These are phyloP conservation scores for Paragyromitra xinjiangensis DNA, from an alignment of 495 filamentous ascomycete genomes.

Conservation along the genomic window DNA sequence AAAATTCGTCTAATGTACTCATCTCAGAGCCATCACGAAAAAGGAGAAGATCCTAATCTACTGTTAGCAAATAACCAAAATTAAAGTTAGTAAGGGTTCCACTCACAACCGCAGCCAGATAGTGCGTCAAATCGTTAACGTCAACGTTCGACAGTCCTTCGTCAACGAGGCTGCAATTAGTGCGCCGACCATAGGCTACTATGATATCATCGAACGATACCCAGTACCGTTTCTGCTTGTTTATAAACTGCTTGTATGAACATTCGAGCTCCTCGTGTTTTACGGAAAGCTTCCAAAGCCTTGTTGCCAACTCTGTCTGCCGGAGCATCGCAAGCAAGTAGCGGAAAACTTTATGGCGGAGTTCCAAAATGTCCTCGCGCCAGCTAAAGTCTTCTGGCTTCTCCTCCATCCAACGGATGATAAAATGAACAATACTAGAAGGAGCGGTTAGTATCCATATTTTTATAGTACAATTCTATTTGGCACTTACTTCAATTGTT, in stretches of 20 bases:
- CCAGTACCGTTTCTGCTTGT: conserved; percentile 43
- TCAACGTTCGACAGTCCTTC: conserved; percentile 30
- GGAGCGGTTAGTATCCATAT: conserved; percentile 5
- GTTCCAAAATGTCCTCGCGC: conserved; percentile 23
- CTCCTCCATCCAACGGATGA: conserved; percentile 46
- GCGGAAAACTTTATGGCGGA: conserved; percentile 29
- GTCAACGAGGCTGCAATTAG: conserved; percentile 28
- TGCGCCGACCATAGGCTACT: conserved; percentile 37
- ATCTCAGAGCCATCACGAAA: conserved; percentile 52
- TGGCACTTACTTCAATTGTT: conserved; percentile 44
- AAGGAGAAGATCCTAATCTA: conserved; percentile 41
- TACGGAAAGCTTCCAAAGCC: conserved; percentile 17
- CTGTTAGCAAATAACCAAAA: neutral
- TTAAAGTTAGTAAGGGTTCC: too few relatives aligned
- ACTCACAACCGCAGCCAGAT: conserved; percentile 43
- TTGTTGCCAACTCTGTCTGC: conserved; percentile 29
- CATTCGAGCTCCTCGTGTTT: conserved; percentile 27
- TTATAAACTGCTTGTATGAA: conserved; percentile 26
- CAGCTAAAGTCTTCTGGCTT: conserved; percentile 50
- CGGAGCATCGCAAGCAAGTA: conserved; percentile 29
- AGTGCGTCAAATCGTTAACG: conserved; percentile 42
- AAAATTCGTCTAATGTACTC: conserved; percentile 39
- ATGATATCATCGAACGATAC: conserved; percentile 35
- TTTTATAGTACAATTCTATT: neutral
- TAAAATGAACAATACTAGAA: conserved; percentile 45